Base-by-base conservation (phyloP, 257 asterid genomes). In the Solanum megistacrolobum region DNA sequence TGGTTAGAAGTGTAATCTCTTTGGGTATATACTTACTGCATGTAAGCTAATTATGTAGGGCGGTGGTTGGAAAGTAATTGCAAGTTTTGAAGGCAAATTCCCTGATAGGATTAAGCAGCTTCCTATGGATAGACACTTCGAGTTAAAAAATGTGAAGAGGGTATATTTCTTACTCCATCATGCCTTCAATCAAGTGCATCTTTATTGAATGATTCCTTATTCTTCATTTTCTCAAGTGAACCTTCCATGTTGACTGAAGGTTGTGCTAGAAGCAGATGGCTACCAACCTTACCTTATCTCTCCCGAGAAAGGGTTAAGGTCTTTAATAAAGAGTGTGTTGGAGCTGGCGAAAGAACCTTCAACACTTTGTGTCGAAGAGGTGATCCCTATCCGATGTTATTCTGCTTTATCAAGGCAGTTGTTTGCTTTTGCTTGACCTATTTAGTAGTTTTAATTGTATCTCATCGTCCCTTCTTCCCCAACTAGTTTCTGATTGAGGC, bases 231-330 rank as follows among this genome's bases (percentile, higher is more conserved):
- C 39, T 88, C 25, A 86, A 88, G 75, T 93, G 87, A 91, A 83
- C 78, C 82, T 62, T 90, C 87, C 23, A 76, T 36, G 23, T 73
- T 74, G 55, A 71, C 89, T 27, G 72, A 94, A 97, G 99, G 95
- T 97, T 89, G 99, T 97, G 87, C 95, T 97, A 31, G 99, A 97
- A 92, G 99, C 99, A 12, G 99, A 97, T 89, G 99, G 99, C 87
- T 97, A 97, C 91, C 99, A 97, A 88, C 99, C 99, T 34, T 97
- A 97, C 91, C 99, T 96, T 87, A 96, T 97, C 87, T 97, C 99
- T 88, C 99, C 99, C 68, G 99, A 97, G 93, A 96, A 95, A 91
- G 99, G 99, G 83, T 90, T 96, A 92, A 94, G 98, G 92, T 96
- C 99, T 35, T 91, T 96, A 88, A 95, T 96, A 82, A 96, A 96